Base-by-base conservation (phyloP, 2,329 filamentous ascomycete species). In the Ophiostoma ips region DNA sequence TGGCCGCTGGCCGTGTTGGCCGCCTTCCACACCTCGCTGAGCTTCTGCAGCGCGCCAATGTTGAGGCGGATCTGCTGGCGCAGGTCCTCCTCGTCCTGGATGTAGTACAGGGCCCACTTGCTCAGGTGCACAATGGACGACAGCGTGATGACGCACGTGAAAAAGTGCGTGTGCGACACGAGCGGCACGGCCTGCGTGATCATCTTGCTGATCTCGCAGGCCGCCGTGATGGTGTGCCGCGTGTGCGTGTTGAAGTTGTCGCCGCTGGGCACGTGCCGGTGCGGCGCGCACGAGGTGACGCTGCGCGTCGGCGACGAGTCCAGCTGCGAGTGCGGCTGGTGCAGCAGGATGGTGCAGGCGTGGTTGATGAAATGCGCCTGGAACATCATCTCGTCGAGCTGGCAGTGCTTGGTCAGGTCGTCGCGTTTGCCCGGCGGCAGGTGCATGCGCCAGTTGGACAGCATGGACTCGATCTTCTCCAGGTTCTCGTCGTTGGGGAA, bases 381-480 rank as follows among this genome's bases (percentile, higher is more conserved):
- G 66, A 95, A 94, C 65, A 95, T 81, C 75, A 94, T 83, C 65
- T 94, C 87, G 62, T 95, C 89, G 11, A 89, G 71, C 49, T 79
- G 74, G 31, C 86, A 82, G 57, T 83, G 77, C 54, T 76, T 75
- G 52, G 79, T 76, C 49, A 94, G 69, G 15, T 85, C 72, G 53
- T 86, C 77, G 50, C 73, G 72, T 66, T 94, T 94, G 13, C 72
- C 72, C 15, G 74, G 70, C 0, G 89, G 88, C 1, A 95, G 70
- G 58, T 92, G 84, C 45, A 90, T 75, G 49, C 79, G 76, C 85
- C 87, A 95, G 62, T 87, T 89, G 13, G 73, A 75, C 37, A 79
- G 65, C 3, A 75, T 65, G 0, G 70, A 64, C 58, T 79, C 73
- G 50, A 78, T 69, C 47, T 68, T 67, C 38, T 64, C 64, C 7